Evolutionary conservation across 768 basidiomycete genomes (phyloP), one percentile per base, ranked within the genome.

Genomic region (Hygrocybe punicea): DNA sequence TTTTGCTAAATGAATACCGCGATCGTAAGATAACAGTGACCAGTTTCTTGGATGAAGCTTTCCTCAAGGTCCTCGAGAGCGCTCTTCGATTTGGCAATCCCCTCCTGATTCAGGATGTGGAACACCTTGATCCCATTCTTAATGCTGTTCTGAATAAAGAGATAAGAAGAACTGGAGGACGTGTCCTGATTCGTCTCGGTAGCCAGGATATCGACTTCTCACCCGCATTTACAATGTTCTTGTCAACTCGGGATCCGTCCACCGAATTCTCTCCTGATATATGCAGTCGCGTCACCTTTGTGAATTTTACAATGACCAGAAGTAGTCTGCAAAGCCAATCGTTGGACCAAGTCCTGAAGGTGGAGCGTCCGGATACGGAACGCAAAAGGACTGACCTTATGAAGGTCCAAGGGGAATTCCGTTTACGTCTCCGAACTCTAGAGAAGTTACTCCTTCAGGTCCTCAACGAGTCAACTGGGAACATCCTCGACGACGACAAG

Each of bases 121-220:
- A 98, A 68, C 91, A 93, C 64, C 83, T 98, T 19, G 97, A 99
- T 68, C 97, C 97, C 5, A 97, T 98, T 62, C 79, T 99, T 55
- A 99, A 99, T 65, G 89, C 94, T 1, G 95, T 99, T 25, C 80
- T 99, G 61, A 99, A 99, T 80, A 92, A 86, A 65, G 97, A 99
- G 73, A 92, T 98, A 51, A 82, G 94, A 36, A 83, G 95, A 24
- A 97, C 97, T 2, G 97, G 97, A 42, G 97, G 97, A 42, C 93
- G 97, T 71, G 94, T 98, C 13, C 84, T 98, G 39, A 97, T 99
- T 60, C 91, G 97, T 36, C 78, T 98, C 19, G 96, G 97, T 4
- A 98, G 82, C 67, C 97, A 99, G 75, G 97, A 99, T 63, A 98
- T 99, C 70, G 97, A 99, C 70, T 98, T 98, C 71, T 99, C 97